phyloP scores from a whole-genome alignment of 352 stramenopile genomes.

The Globisporangium mamillatum region DNA sequence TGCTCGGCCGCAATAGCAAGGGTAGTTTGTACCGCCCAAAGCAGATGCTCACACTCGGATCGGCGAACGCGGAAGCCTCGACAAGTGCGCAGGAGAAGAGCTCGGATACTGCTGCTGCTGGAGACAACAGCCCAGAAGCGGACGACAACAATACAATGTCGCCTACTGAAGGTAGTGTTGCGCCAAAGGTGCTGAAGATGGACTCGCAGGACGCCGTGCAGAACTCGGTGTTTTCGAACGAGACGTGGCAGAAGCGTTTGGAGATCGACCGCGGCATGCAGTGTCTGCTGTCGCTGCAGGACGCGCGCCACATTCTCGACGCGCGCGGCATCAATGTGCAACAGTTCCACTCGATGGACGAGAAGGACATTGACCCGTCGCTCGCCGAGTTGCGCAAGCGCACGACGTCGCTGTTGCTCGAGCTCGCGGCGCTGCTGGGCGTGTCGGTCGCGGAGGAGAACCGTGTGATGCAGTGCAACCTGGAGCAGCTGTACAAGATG shows the following conservation, averaged over 20 bases:
- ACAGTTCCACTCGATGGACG: constrained; percentile 81
- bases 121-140: constrained; percentile 5
- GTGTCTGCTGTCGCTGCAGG: constrained; percentile 75
- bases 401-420: constrained; percentile 67
- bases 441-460: constrained; percentile 27
- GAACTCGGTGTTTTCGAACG: constrained; percentile 72
- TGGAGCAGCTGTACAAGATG: constrained; percentile 54
- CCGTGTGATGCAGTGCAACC: constrained; percentile 43
- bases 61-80: constrained; percentile 11
- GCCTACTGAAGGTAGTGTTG: not conserved
- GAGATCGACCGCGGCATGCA: constrained; percentile 74
- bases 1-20: constrained; percentile 76
- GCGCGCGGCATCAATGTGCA: constrained; percentile 82
- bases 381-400: constrained; percentile 61
- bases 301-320: constrained; percentile 79
- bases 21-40: constrained; percentile 77
- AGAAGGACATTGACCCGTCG: constrained; percentile 63
- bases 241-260: constrained; percentile 67
- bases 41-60: constrained; percentile 54
- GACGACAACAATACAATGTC: not conserved
- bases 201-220: constrained; percentile 29
- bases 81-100: constrained; percentile 12
- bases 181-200: constrained; percentile 59
- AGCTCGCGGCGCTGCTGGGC: constrained; percentile 62
- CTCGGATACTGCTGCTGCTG: constrained; percentile 10